Conservation (phyloP, 2,329 filamentous ascomycete species). For the Aspergillus pseudonomiae region DNA sequence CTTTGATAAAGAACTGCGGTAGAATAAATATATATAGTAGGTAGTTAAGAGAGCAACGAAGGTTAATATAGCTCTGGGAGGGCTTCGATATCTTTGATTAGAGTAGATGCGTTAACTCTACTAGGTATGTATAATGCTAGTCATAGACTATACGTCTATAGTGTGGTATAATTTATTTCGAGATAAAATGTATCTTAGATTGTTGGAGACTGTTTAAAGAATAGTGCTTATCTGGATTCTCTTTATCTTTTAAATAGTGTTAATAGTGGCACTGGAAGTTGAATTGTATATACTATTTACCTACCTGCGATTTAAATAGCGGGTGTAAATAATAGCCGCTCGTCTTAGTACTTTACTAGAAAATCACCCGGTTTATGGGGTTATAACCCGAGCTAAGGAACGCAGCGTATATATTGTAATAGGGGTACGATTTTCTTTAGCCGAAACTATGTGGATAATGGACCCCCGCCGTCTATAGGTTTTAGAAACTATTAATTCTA, state of each 20-base stretch:
- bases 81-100: conserved; percentile 24
- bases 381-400: conserved; percentile 12
- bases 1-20: conserved; percentile 25
- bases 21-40: conserved; percentile 26
- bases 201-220: conserved; percentile 20
- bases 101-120: conserved; percentile 28
- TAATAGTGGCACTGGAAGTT: conserved; percentile 21
- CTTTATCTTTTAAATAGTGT: conserved; percentile 21
- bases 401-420: conserved; percentile 9
- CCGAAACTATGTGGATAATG: conserved; percentile 21
- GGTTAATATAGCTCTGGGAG: conserved; percentile 16
- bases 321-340: background rate
- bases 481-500: conserved; percentile 30
- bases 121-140: conserved; percentile 23
- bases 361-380: conserved; percentile 16
- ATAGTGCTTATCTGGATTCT: conserved; percentile 22
- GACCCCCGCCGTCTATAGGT: too few relatives aligned
- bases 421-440: conserved; percentile 22
- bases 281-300: conserved; percentile 21
- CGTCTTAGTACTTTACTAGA: conserved; percentile 16
- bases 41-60: conserved; percentile 23
- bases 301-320: background rate
- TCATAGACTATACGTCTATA: conserved; percentile 26
- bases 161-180: conserved; percentile 26
- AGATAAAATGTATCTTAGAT: conserved; percentile 22